phyloP scores from a whole-genome alignment of 2,329 filamentous ascomycete species.

The Aspergillus thermomutatus region DNA sequence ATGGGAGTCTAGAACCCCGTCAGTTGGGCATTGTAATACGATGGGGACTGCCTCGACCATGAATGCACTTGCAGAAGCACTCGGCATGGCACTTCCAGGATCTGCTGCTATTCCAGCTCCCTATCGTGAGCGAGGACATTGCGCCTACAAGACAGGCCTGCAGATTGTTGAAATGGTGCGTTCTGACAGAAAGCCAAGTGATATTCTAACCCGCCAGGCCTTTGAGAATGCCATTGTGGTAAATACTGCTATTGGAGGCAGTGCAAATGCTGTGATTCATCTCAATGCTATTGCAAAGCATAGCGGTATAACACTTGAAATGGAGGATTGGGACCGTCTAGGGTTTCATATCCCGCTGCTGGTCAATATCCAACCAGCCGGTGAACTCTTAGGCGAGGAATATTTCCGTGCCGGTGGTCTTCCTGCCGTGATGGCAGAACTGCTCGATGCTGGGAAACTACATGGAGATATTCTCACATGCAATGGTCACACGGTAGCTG shows the following conservation, averaged over 20 bases:
- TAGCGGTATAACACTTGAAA: slow-evolving; percentile 48
- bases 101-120: slow-evolving; percentile 51
- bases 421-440: slow-evolving; percentile 52
- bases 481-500: slow-evolving; percentile 46
- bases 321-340: slow-evolving; percentile 54
- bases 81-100: slow-evolving; percentile 53
- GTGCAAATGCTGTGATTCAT: slow-evolving; percentile 57
- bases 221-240: slow-evolving; percentile 57
- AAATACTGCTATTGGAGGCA: slow-evolving; percentile 56
- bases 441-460: slow-evolving; percentile 48
- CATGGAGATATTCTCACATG: slow-evolving; percentile 44
- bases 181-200: slow-evolving; percentile 49
- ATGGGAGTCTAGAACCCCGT: slow-evolving; percentile 37
- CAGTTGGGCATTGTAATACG: slow-evolving; percentile 50
- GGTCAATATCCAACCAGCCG: slow-evolving; percentile 55
- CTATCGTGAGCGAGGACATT: slow-evolving; percentile 48
- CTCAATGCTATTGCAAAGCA: slow-evolving; percentile 55
- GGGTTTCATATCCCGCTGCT: slow-evolving; percentile 51
- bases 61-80: slow-evolving; percentile 51
- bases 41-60: slow-evolving; percentile 55
- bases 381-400: slow-evolving; percentile 53
- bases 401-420: slow-evolving; percentile 54
- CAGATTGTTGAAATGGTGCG: slow-evolving; percentile 52
- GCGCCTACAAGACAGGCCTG: slow-evolving; percentile 48
- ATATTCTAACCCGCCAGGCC: slow-evolving; percentile 54